A percentile compares a stretch with the other conserved stretches of the same genome.
phyloP scores from a whole-genome alignment of 129 eudicot species.

The Solidago caesia region DNA sequence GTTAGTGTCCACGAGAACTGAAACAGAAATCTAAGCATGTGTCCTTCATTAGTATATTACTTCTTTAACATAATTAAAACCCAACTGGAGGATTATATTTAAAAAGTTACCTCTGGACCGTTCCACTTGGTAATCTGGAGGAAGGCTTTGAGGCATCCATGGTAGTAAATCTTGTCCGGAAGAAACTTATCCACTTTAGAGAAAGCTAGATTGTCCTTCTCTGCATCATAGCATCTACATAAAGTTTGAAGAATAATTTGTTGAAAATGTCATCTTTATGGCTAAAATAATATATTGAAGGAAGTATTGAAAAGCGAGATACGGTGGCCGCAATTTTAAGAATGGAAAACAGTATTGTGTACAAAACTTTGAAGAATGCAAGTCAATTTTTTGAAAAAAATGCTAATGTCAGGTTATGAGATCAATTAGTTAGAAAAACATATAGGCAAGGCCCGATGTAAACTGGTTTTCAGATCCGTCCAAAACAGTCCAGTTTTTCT shows the following conservation, averaged over 20 bases:
- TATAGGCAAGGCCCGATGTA: too few species aligned
- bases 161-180: constrained; percentile 83
- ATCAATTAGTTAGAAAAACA: background rate
- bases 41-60: background rate
- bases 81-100: constrained; percentile 8
- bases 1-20: constrained; percentile 3
- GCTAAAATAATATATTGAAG: background rate
- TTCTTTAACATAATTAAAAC: background rate
- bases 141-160: constrained; percentile 94
- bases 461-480: too few species aligned
- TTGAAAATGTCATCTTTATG: background rate
- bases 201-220: constrained; percentile 81
- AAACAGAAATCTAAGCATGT: background rate
- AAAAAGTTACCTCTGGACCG: constrained; percentile 78
- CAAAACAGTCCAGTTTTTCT: too few species aligned
- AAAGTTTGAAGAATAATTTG: constrained; percentile 5
- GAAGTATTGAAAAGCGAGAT: background rate
- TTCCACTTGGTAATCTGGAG: constrained; percentile 94
- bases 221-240: constrained; percentile 79
- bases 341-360: background rate
- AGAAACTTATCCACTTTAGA: constrained; percentile 85
- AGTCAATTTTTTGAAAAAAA: background rate
- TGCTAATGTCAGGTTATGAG: background rate
- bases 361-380: background rate
- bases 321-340: background rate